These are phyloP conservation scores for Penicillium freii DNA, from an alignment of 2,329 filamentous ascomycete species.

Conservation along the genomic window DNA sequence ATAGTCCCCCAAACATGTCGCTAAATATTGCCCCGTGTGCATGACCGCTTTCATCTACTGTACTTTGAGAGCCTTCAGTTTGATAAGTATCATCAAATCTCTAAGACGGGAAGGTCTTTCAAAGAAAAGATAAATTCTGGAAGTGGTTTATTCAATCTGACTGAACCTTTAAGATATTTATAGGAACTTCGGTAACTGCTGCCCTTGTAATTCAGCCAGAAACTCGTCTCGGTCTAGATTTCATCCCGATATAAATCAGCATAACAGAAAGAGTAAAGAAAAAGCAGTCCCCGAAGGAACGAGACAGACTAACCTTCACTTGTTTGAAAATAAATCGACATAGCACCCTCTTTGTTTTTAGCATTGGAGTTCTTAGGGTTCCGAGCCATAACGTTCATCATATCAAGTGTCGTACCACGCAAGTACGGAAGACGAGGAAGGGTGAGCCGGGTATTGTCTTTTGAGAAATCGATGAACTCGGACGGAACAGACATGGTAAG, in stretches of 20 bases:
- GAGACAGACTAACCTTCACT: constrained; percentile 20
- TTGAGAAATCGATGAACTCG: constrained; percentile 11
- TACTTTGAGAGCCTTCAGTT: background rate
- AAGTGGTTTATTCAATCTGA: background rate
- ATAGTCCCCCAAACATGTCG: too few species aligned
- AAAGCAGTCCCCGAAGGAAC: background rate
- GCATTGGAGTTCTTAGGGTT: constrained; percentile 22
- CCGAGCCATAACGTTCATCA: constrained; percentile 29
- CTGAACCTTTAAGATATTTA: background rate
- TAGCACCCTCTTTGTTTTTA: constrained; percentile 19
- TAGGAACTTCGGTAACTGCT: constrained; percentile 4
- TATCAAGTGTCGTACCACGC: constrained; percentile 28
- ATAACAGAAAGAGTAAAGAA: background rate
- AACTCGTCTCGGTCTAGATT: constrained; percentile 23
- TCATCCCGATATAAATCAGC: background rate
- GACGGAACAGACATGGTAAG: constrained; percentile 26
- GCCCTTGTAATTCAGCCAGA: constrained; percentile 12
- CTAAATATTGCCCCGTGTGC: too few species aligned
- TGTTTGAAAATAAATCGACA: constrained; percentile 29
- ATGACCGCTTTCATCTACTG: too few species aligned
- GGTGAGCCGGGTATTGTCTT: constrained; percentile 23
- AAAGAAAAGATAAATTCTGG: background rate
- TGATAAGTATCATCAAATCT: too few species aligned
- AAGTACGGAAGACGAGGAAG: constrained; percentile 22
- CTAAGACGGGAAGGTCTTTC: too few species aligned